Conservation (phyloP, 257 asterid genomes). For the Rehmannia glutinosa region DNA sequence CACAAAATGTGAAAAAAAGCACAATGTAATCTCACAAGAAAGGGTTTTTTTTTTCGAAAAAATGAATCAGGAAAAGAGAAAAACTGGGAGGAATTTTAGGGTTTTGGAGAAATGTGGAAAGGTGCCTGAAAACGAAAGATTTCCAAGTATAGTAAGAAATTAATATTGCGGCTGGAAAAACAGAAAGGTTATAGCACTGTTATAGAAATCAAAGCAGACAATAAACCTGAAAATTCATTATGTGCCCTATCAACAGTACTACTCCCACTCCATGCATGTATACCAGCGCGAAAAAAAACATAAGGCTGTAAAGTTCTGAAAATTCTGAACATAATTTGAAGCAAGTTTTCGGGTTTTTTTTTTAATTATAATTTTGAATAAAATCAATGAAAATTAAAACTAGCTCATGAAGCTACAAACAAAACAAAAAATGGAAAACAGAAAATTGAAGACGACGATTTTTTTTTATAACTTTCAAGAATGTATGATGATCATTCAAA, state of each 20-base stretch:
- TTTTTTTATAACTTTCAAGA: too few species aligned
- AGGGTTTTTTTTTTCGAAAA: too few species aligned
- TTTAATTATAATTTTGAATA: neutral
- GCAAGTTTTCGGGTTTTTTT: neutral
- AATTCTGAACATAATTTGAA: conserved; percentile 11
- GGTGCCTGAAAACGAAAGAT: neutral
- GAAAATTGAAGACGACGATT: neutral
- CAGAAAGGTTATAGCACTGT: conserved; percentile 18
- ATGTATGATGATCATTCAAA: too few species aligned
- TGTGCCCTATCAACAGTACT: conserved; percentile 17
- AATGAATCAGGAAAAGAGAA: neutral
- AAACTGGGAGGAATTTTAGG: conserved; percentile 26
- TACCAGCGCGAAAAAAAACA: neutral
- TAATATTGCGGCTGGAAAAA: conserved; percentile 22
- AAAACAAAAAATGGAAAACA: neutral
- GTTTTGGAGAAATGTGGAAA: conserved; percentile 20
- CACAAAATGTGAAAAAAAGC: too few species aligned
- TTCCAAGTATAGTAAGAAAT: conserved; percentile 31
- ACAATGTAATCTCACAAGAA: too few species aligned
- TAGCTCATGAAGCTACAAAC: neutral
- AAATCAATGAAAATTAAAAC: neutral
- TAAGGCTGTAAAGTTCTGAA: conserved; percentile 27
- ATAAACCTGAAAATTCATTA: conserved; percentile 13
- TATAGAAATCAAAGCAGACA: conserved; percentile 31
- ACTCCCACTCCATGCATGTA: conserved; percentile 24